Evolutionary conservation across 306 rosid species (phyloP).

Genomic region (Styphnolobium japonicum): DNA sequence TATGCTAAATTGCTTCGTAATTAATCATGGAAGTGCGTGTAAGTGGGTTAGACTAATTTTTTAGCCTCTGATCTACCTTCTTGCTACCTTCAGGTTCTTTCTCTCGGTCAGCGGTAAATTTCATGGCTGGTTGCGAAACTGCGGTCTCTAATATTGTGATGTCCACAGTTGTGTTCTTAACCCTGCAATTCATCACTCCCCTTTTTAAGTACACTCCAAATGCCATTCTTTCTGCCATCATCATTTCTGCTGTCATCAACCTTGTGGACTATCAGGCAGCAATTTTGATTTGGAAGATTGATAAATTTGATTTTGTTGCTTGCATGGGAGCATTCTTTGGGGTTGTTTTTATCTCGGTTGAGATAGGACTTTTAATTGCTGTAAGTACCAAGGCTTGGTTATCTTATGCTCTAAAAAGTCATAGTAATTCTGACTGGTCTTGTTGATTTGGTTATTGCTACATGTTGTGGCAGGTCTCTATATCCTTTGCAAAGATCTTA

Average conservation of each 20-base stretch:
- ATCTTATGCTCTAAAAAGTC: conserved; percentile 16
- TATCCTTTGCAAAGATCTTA: conserved; percentile 92
- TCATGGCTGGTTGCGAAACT: conserved; percentile 89
- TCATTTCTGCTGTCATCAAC: conserved; percentile 84
- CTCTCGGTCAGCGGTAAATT: conserved; percentile 94
- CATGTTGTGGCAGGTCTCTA: conserved; percentile 57
- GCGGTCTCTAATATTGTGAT: conserved; percentile 89
- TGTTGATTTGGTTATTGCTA: conserved; percentile 12
- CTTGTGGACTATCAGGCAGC: conserved; percentile 85
- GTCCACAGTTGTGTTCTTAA: conserved; percentile 78
- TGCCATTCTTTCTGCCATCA: conserved; percentile 87
- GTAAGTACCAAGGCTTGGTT: conserved; percentile 41
- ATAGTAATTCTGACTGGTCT: conserved; percentile 2
- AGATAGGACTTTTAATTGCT: conserved; percentile 89
- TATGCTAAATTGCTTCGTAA: background rate
- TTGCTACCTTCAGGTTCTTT: conserved; percentile 70
- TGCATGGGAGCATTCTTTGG: conserved; percentile 99
- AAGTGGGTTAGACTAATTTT: background rate
- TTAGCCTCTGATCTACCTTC: conserved; percentile 19
- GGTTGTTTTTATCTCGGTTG: conserved; percentile 71
- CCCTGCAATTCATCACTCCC: conserved; percentile 82
- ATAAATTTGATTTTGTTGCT: conserved; percentile 86
- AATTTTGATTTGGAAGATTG: conserved; percentile 83
- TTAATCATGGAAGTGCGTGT: background rate
- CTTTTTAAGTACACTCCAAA: conserved; percentile 94